These are phyloP conservation scores for Heracleum sosnowskyi DNA, from an alignment of 129 eudicot species.

Conservation along the genomic window DNA sequence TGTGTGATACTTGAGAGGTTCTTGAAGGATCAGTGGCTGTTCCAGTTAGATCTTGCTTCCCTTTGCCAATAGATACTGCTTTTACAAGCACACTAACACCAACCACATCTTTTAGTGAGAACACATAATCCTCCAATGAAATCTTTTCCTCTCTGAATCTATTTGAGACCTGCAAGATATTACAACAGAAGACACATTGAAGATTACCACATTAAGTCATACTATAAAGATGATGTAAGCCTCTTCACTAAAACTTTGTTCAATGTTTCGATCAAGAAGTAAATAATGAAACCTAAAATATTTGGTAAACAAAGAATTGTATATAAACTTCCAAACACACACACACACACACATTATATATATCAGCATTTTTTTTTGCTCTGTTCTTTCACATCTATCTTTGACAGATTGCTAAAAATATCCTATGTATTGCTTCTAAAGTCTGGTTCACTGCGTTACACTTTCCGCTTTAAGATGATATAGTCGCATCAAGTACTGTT, in stretches of 20 bases:
- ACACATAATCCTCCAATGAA: conserved; percentile 45
- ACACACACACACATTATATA: not conserved
- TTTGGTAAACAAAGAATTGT: not conserved
- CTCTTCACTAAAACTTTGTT: not conserved
- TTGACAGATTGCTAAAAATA: not conserved
- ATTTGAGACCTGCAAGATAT: conserved; percentile 33
- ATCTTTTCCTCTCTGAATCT: conserved; percentile 36
- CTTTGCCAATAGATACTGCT: conserved; percentile 51
- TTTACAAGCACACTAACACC: conserved; percentile 39
- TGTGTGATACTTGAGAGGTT: not conserved
- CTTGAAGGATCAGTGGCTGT: conserved; percentile 14
- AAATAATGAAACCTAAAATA: no score
- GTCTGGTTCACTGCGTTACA: not conserved
- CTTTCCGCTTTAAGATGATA: not conserved
- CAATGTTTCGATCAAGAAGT: not conserved
- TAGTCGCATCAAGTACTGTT: not conserved
- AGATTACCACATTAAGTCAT: not conserved
- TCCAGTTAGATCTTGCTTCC: conserved; percentile 41
- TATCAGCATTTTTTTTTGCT: not conserved
- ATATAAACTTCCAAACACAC: not conserved
- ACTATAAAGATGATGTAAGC: not conserved
- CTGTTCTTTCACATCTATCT: not conserved
- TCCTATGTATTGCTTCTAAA: not conserved
- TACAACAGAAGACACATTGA: not conserved
- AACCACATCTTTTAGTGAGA: conserved; percentile 35